These are phyloP conservation scores for Wickerhamomyces mucosus DNA, from an alignment of 805 yeast genomes.

Conservation along the genomic window DNA sequence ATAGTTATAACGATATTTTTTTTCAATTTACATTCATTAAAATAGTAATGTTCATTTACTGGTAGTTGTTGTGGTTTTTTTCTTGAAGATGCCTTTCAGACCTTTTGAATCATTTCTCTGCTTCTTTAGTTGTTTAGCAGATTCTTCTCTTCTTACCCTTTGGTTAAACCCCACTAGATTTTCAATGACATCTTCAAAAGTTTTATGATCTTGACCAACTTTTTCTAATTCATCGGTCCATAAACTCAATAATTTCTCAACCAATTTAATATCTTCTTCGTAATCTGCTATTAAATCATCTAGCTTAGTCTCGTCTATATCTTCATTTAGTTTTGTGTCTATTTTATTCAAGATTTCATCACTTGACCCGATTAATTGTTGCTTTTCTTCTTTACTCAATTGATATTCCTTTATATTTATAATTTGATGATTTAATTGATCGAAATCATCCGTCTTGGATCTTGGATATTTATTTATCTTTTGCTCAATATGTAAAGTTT, in stretches of 20 bases:
- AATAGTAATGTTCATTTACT: conserved; percentile 1
- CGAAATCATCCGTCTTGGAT: conserved; percentile 16
- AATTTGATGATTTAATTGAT: conserved; percentile 13
- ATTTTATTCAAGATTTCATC: conserved; percentile 13
- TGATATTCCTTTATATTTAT: conserved; percentile 21
- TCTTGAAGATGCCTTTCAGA: conserved; percentile 9
- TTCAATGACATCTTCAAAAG: conserved; percentile 83
- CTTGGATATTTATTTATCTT: conserved; percentile 13
- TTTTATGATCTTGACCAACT: conserved; percentile 53
- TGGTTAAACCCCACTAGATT: conserved; percentile 88
- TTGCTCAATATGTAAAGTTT: conserved; percentile 54
- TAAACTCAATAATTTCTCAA: conserved; percentile 31
- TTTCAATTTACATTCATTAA: no score
- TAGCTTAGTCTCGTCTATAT: conserved; percentile 28
- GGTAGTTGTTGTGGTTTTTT: conserved; percentile 3
- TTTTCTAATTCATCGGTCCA: conserved; percentile 46
- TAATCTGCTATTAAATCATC: conserved; percentile 26
- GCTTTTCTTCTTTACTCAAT: conserved; percentile 24
- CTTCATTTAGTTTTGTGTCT: conserved; percentile 8
- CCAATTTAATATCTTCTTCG: conserved; percentile 23
- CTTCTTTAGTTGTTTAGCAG: conserved; percentile 26
- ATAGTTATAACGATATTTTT: no score
- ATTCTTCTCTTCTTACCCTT: conserved; percentile 48
- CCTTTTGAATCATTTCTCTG: conserved; percentile 17
- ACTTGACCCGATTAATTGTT: conserved; percentile 16